Base-by-base conservation (phyloP, 306 rosid species). In the Pyrus pyrifolia region DNA sequence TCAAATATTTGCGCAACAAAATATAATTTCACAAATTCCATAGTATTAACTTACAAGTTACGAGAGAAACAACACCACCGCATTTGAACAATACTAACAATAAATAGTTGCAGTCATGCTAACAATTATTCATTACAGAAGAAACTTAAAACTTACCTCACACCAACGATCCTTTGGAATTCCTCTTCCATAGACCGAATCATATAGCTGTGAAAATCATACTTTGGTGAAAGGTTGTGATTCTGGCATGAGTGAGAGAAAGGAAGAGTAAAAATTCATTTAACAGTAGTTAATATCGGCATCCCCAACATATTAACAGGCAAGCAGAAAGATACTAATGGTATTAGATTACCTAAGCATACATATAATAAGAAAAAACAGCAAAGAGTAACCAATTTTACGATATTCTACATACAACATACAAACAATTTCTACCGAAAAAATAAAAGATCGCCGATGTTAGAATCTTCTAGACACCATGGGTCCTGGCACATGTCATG, bases 181-280 rank as follows among this genome's bases (percentile, higher is more conserved):
- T 95, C 97, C 84, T 95, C 99, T 87, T 95, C 99, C 99, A 92
- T 95, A 6, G 99, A 95, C 42, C 93, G 92, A 81, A 95, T 84
- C 99, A 95, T 95, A 72, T 95, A 95, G 93, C 96, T 92, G 83
- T 95, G 99, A 71, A 95, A 95, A 84, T 95, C 99, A 79, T 92
- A 95, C 67, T 84, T 90, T 35, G 58, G 71, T 42, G 87, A 53
- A 75, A 92, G 92, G 84, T 92, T 79, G 90, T 95, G 99, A 83
- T 95, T 95, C 99, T 95, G 93, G 68, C 81, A 83, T 72, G 77
- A 90, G 84, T 15, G 80, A 79, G 65, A 73, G 52, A 79, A 79
- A 25, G 40, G 58, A 55, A 40, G 78, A 64, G 77, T 71, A 46
- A 68, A 68, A 52, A 68, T 73, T 69, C 68, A 73, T 31, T 71